phyloP scores from a whole-genome alignment of 2,329 filamentous ascomycete species.

The Phaeosphaeria sp. region DNA sequence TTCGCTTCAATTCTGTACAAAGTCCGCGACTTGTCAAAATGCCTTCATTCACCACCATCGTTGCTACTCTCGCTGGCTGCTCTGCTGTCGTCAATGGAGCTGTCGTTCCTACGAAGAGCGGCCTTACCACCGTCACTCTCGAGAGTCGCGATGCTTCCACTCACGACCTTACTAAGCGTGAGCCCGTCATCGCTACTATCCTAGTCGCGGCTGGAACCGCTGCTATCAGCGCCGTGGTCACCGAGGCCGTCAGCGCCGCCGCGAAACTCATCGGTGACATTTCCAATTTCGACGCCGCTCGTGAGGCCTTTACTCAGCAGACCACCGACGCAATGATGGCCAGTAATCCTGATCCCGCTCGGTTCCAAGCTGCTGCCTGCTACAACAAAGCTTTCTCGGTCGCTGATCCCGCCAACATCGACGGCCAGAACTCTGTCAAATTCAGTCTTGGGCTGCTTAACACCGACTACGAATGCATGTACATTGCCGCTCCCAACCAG shows the following conservation, averaged over 20 bases:
- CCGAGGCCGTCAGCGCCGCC: slow-evolving; percentile 5
- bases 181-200: slow-evolving; percentile 8
- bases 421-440: slow-evolving; percentile 7
- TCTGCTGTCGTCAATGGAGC: slow-evolving; percentile 9
- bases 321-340: slow-evolving; percentile 10
- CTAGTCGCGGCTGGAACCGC: slow-evolving; percentile 11
- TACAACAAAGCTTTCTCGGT: slow-evolving; percentile 11
- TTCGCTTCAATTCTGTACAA: slow-evolving; percentile 4
- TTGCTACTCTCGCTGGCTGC: slow-evolving; percentile 6
- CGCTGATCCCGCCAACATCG: slow-evolving; percentile 5
- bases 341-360: slow-evolving; percentile 7
- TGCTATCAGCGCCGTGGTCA: slow-evolving; percentile 10
- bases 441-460: slow-evolving; percentile 10
- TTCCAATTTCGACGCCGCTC: slow-evolving; percentile 6
- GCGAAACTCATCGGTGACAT: slow-evolving; percentile 10
- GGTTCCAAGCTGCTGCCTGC: slow-evolving; percentile 9
- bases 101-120: slow-evolving; percentile 4
- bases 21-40: slow-evolving; percentile 11
- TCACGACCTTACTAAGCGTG: slow-evolving; percentile 5
- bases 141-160: slow-evolving; percentile 1
- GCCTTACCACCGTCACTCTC: not conserved
- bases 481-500: slow-evolving; percentile 9
- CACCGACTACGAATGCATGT: slow-evolving; percentile 16
- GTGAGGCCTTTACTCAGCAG: slow-evolving; percentile 11
- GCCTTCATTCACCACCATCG: slow-evolving; percentile 11